phyloP scores from a whole-genome alignment of 345 rosid species.

The Hypericum perforatum region DNA sequence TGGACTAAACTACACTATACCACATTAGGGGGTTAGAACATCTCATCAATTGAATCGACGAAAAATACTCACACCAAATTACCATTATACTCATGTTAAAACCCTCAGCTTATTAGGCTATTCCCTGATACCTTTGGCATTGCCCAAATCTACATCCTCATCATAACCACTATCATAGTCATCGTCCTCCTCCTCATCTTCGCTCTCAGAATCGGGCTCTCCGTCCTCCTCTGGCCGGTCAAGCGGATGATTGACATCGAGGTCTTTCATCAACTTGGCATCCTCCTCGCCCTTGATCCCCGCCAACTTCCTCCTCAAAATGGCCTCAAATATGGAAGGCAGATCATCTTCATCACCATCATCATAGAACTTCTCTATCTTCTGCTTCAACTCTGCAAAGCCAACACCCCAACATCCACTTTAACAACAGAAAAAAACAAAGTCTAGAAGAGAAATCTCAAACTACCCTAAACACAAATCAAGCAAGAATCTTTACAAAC shows the following conservation, averaged over 20 bases:
- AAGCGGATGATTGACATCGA: slow-evolving; percentile 13
- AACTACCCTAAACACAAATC: no score
- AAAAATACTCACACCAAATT: no score
- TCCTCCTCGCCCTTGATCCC: slow-evolving; percentile 47
- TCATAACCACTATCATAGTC: not conserved
- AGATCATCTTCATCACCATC: slow-evolving; percentile 49
- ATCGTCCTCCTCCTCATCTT: not conserved
- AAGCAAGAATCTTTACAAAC: no score
- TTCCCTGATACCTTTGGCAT: no score
- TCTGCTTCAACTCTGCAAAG: slow-evolving; percentile 44
- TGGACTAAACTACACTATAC: no score
- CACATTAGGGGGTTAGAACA: no score
- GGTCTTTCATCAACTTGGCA: slow-evolving; percentile 35
- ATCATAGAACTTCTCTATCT: slow-evolving; percentile 35
- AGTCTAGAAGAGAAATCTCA: no score
- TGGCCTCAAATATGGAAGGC: slow-evolving; percentile 48
- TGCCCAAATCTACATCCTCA: not conserved
- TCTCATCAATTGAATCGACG: no score
- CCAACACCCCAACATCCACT: no score
- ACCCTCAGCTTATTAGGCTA: no score
- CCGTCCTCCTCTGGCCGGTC: slow-evolving; percentile 7
- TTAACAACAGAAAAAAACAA: no score
- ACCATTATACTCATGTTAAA: no score
- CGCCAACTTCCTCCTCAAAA: slow-evolving; percentile 51
- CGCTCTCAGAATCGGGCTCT: slow-evolving; percentile 12